Evolutionary conservation across 169 alveolate species (phyloP).

Genomic region (Cryptosporidium ryanae): DNA sequence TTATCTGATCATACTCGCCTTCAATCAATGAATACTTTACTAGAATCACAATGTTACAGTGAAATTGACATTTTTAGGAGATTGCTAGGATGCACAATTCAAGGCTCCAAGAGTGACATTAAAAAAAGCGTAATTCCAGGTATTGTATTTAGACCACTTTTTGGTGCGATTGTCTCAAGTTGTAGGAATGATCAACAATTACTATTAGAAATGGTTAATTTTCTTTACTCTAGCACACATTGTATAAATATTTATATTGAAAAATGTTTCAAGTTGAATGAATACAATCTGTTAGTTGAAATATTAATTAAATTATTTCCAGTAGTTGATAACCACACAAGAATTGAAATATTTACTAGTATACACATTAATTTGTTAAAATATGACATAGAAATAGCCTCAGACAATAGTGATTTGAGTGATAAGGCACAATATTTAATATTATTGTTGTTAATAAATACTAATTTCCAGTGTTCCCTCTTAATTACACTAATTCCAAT

Average conservation of each 20-base stretch:
- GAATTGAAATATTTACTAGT: conserved; percentile 4
- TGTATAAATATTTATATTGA: conserved; percentile 23
- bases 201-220: conserved; percentile 16
- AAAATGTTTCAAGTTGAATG: conserved; percentile 18
- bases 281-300: conserved; percentile 4
- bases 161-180: conserved; percentile 5
- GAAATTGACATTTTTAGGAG: conserved; percentile 48
- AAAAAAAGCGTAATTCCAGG: conserved; percentile 10
- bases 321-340: not conserved
- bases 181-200: not conserved
- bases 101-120: not conserved
- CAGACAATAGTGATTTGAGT: not conserved
- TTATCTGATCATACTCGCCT: conserved; percentile 70
- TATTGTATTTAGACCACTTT: conserved; percentile 20
- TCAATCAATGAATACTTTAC: conserved; percentile 70
- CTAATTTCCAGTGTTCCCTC: conserved; percentile 14
- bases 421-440: not conserved
- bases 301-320: conserved; percentile 22
- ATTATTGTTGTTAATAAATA: conserved; percentile 17
- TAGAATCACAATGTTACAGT: conserved; percentile 42
- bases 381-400: not conserved
- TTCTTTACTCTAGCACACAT: conserved; percentile 3
- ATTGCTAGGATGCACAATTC: conserved; percentile 8
- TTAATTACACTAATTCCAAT: not conserved
- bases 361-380: not conserved